phyloP scores from a whole-genome alignment of 2,329 filamentous ascomycete species.

The Fonsecaea pugnacius region DNA sequence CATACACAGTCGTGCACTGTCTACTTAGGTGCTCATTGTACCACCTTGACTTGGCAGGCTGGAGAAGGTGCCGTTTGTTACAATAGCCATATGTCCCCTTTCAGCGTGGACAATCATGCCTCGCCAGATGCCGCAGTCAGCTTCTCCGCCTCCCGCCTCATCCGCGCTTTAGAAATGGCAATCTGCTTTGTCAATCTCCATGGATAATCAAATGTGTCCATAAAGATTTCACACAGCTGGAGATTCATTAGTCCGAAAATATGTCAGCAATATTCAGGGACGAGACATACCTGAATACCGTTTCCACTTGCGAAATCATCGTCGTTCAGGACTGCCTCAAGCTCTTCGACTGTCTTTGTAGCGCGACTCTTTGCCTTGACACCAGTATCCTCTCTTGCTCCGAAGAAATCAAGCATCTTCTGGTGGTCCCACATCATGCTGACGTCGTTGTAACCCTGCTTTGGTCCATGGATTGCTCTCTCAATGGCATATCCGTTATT shows the following conservation, averaged over 20 bases:
- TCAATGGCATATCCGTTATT: slow-evolving; percentile 40
- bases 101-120: not conserved
- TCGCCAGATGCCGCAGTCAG: slow-evolving; percentile 6
- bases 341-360: slow-evolving; percentile 29
- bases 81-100: not conserved
- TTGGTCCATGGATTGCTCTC: slow-evolving; percentile 39
- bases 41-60: not conserved
- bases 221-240: slow-evolving; percentile 32
- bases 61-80: not conserved
- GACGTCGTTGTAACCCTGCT: slow-evolving; percentile 39
- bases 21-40: not conserved
- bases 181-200: slow-evolving; percentile 31
- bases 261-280: not conserved
- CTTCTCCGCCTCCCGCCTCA: slow-evolving; percentile 6
- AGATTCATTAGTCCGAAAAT: slow-evolving; percentile 9
- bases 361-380: slow-evolving; percentile 40
- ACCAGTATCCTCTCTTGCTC: slow-evolving; percentile 41
- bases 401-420: slow-evolving; percentile 39
- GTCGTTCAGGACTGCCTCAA: slow-evolving; percentile 30
- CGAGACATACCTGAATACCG: slow-evolving; percentile 25
- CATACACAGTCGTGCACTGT: not conserved
- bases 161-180: slow-evolving; percentile 14
- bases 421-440: slow-evolving; percentile 38
- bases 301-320: slow-evolving; percentile 28
- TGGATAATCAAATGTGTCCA: slow-evolving; percentile 33